These are phyloP conservation scores for Podospora pseudopauciseta DNA, from an alignment of 495 filamentous ascomycete genomes.

Conservation along the genomic window DNA sequence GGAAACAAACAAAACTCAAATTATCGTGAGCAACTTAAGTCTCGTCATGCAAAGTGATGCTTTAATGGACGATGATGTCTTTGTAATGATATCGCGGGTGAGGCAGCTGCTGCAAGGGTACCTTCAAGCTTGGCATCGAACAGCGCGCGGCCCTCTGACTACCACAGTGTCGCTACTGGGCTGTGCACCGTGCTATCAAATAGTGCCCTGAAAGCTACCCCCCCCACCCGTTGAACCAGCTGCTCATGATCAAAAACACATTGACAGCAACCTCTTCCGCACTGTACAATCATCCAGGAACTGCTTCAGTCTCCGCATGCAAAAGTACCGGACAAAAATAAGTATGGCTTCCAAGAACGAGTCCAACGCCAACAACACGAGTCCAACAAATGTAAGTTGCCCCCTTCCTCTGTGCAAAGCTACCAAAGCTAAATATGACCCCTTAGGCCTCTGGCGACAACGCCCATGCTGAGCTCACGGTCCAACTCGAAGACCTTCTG, in stretches of 20 bases:
- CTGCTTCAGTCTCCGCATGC: background rate
- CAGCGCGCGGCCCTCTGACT: background rate
- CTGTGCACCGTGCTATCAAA: background rate
- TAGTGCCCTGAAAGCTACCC: background rate
- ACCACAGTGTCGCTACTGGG: background rate
- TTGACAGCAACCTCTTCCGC: background rate
- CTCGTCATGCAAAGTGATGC: background rate
- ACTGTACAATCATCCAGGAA: background rate
- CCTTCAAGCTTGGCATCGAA: background rate
- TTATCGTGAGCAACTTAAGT: background rate
- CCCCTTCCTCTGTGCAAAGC: background rate
- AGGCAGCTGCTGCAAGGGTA: background rate
- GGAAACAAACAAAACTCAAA: background rate
- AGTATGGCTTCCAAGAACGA: slow-evolving; percentile 34
- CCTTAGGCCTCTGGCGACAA: slow-evolving; percentile 25
- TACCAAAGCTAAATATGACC: background rate
- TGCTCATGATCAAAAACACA: background rate
- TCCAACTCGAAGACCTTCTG: slow-evolving; percentile 78
- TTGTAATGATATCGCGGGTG: background rate
- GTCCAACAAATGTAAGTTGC: slow-evolving; percentile 31
- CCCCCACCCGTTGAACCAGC: background rate
- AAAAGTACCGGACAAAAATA: background rate
- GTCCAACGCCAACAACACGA: slow-evolving; percentile 27
- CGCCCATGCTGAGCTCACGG: slow-evolving; percentile 60
- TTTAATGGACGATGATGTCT: background rate